Evolutionary conservation across 345 rosid species (phyloP).

Genomic region (Cardiospermum halicacabum): DNA sequence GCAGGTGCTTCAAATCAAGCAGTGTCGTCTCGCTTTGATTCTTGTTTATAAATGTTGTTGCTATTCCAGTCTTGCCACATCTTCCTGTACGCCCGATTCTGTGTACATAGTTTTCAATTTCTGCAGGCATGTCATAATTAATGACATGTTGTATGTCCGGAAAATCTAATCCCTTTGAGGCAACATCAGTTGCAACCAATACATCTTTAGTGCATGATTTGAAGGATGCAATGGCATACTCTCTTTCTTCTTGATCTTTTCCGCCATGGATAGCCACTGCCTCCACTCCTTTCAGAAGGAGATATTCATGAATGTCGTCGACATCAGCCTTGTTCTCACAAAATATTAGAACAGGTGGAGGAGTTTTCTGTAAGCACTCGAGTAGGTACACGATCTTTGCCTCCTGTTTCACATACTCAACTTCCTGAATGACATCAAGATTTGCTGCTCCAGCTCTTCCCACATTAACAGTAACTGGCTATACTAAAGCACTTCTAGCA

Average conservation of each 20-base stretch:
- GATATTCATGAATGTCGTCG: constrained; percentile 86
- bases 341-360: constrained; percentile 87
- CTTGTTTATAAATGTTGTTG: constrained; percentile 92
- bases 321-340: constrained; percentile 99
- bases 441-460: constrained; percentile 99
- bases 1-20: constrained; percentile 80
- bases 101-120: constrained; percentile 90
- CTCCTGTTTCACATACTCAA: constrained; percentile 92
- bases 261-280: constrained; percentile 94
- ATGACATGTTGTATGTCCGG: constrained; percentile 90
- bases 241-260: constrained; percentile 94
- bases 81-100: constrained; percentile 93
- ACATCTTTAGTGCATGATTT: constrained; percentile 85
- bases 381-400: constrained; percentile 94
- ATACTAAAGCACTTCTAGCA: constrained; percentile 84
- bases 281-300: constrained; percentile 90
- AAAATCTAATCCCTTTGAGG: constrained; percentile 88
- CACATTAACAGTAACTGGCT: constrained; percentile 79
- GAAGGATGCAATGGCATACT: constrained; percentile 76
- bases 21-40: constrained; percentile 87
- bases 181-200: constrained; percentile 91
- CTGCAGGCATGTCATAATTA: constrained; percentile 95
- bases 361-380: constrained; percentile 87
- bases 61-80: constrained; percentile 92
- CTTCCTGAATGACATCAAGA: constrained; percentile 95